Conservation (phyloP, 2,329 filamentous ascomycete genomes). For the Neonectria coccinea region DNA sequence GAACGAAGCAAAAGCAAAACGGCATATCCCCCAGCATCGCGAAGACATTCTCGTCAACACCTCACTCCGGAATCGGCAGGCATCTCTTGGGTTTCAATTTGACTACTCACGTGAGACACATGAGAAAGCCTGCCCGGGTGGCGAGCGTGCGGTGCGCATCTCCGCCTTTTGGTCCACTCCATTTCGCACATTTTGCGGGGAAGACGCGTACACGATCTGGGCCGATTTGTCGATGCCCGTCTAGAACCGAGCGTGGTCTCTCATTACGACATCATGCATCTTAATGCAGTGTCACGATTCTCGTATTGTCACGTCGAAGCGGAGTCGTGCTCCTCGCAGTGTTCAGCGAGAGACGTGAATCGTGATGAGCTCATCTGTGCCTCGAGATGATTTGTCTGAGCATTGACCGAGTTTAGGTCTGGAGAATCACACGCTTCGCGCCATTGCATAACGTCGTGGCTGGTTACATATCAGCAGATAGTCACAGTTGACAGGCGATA, state of each 20-base stretch:
- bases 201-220: neutral
- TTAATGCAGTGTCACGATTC: neutral
- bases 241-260: neutral
- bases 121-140: neutral
- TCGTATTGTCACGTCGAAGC: neutral
- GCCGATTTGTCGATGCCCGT: neutral
- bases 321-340: neutral
- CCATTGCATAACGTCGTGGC: neutral
- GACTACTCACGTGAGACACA: conserved; percentile 9
- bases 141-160: neutral
- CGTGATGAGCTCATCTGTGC: neutral
- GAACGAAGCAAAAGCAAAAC: neutral
- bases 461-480: neutral
- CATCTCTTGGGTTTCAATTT: conserved; percentile 10
- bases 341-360: neutral
- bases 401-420: neutral
- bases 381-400: neutral
- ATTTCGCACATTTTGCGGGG: neutral
- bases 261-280: conserved; percentile 10
- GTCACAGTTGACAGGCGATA: neutral
- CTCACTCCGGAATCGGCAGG: conserved; percentile 3
- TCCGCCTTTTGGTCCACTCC: no score
- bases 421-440: neutral
- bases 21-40: neutral
- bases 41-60: conserved; percentile 1